Conservation (phyloP, 805 yeast genomes). For the Saccharomyces jurei region DNA sequence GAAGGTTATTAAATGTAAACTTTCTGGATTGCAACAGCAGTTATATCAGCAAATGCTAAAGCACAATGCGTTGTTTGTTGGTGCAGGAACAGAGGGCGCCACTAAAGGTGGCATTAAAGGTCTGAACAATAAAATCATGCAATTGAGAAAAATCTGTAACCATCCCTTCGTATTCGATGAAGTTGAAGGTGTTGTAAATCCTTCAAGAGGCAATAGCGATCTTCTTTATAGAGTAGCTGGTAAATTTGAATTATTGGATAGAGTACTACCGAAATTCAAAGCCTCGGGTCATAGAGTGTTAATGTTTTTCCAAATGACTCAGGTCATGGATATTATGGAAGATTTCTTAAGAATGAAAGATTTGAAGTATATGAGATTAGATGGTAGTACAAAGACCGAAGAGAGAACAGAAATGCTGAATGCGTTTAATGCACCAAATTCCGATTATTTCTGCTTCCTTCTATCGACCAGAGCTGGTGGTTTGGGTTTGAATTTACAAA, state of each 20-base stretch:
- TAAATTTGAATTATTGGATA: conserved; percentile 69
- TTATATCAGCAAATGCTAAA: conserved; percentile 73
- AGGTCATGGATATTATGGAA: conserved; percentile 85
- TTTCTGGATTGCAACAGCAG: conserved; percentile 61
- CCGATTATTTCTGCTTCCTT: conserved; percentile 71
- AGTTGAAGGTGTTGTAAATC: conserved; percentile 63
- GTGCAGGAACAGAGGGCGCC: conserved; percentile 48
- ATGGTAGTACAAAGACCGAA: conserved; percentile 78
- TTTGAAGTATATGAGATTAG: conserved; percentile 66
- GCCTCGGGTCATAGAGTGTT: conserved; percentile 70
- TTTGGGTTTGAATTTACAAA: conserved; percentile 75
- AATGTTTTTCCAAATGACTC: conserved; percentile 84
- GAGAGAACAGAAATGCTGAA: conserved; percentile 72
- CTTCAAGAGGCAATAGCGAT: conserved; percentile 53
- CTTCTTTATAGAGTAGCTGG: conserved; percentile 71
- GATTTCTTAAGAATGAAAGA: conserved; percentile 62
- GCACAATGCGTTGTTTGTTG: conserved; percentile 59
- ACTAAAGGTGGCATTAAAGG: conserved; percentile 66
- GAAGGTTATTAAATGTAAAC: conserved; percentile 70
- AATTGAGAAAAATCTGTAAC: conserved; percentile 73
- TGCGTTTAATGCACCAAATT: conserved; percentile 63
- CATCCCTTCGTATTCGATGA: conserved; percentile 85
- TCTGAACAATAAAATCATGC: conserved; percentile 77
- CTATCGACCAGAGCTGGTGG: conserved; percentile 87
- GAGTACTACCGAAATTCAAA: conserved; percentile 67